These are phyloP conservation scores for Cicer cuneatum DNA, from an alignment of 306 rosid species.

Conservation along the genomic window DNA sequence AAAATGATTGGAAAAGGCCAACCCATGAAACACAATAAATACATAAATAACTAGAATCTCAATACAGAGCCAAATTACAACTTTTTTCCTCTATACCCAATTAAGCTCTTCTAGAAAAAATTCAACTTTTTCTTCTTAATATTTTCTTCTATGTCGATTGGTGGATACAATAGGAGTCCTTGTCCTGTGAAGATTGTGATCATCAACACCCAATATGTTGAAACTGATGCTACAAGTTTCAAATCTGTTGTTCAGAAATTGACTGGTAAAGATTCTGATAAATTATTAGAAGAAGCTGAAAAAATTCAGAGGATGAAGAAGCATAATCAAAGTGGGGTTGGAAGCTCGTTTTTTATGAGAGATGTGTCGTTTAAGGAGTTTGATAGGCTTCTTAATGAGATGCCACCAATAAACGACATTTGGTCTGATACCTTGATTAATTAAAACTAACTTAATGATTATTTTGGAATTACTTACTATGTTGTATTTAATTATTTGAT, in stretches of 20 bases:
- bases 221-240: constrained; percentile 75
- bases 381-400: constrained; percentile 61
- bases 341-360: constrained; percentile 49
- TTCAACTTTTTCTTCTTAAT: background rate
- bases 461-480: background rate
- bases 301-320: background rate
- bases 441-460: background rate
- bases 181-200: constrained; percentile 64
- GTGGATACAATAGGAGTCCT: constrained; percentile 25
- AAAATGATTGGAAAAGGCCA: background rate
- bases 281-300: background rate
- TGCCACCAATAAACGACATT: constrained; percentile 59
- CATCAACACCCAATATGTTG: constrained; percentile 72
- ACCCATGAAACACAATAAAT: background rate
- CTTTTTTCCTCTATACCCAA: background rate
- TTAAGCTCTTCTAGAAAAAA: background rate
- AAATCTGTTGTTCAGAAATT: constrained; percentile 79
- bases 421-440: constrained; percentile 34
- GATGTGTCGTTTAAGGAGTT: constrained; percentile 69
- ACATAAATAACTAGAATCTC: background rate
- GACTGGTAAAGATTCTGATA: constrained; percentile 71
- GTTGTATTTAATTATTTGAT: constrained; percentile 15
- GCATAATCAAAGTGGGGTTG: background rate
- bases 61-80: constrained; percentile 1
- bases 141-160: constrained; percentile 34